Evolutionary conservation across 2,329 filamentous ascomycete species (phyloP).

Genomic region (Myrmaecium sp.): DNA sequence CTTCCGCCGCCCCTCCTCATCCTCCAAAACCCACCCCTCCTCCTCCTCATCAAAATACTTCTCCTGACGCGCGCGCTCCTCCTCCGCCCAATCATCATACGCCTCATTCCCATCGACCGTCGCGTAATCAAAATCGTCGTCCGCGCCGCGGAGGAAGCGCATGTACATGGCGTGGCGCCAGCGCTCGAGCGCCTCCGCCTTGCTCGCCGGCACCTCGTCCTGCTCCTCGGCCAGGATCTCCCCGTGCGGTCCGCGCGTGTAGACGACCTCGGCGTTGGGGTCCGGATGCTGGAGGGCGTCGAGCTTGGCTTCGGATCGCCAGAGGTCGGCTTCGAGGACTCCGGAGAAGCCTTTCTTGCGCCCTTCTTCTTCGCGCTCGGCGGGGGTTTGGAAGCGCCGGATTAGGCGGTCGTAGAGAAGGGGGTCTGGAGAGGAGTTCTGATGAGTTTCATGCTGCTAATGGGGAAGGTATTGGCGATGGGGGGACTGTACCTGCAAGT

Average conservation of each 20-base stretch:
- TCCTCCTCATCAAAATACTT: constrained; percentile 69
- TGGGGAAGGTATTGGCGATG: background rate
- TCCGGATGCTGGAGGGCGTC: constrained; percentile 40
- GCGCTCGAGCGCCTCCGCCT: constrained; percentile 47
- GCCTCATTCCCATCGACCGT: constrained; percentile 55
- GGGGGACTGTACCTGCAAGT: constrained; percentile 36
- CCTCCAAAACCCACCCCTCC: constrained; percentile 43
- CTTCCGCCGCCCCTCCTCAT: constrained; percentile 14
- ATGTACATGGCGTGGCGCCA: constrained; percentile 59
- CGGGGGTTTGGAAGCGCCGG: constrained; percentile 55
- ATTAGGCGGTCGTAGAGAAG: constrained; percentile 69
- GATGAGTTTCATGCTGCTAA: background rate
- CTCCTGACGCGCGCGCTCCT: constrained; percentile 49
- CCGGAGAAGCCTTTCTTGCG: constrained; percentile 62
- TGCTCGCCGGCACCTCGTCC: constrained; percentile 38
- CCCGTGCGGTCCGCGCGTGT: constrained; percentile 33
- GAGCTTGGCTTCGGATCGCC: constrained; percentile 61
- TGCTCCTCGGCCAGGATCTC: constrained; percentile 41
- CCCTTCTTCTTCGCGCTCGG: constrained; percentile 58
- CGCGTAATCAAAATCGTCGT: constrained; percentile 63
- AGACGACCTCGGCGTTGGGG: constrained; percentile 32
- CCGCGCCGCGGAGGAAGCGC: constrained; percentile 58
- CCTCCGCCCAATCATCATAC: constrained; percentile 47
- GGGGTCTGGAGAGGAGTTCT: constrained; percentile 45
- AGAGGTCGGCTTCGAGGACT: constrained; percentile 58